These are phyloP conservation scores for Cucumis melo DNA, from an alignment of 306 rosid genomes.

Conservation along the genomic window DNA sequence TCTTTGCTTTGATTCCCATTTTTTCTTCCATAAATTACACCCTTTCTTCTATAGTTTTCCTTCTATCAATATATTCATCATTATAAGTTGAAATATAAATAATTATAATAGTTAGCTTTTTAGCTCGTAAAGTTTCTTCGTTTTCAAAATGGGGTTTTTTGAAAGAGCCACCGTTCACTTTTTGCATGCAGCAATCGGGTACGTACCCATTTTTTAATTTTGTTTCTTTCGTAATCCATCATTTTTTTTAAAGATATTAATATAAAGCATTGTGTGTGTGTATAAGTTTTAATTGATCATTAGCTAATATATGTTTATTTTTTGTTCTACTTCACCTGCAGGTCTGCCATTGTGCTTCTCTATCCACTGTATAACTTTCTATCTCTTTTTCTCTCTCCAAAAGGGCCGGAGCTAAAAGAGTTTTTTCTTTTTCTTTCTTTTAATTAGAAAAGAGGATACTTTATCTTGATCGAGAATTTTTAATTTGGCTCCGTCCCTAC, in stretches of 20 bases:
- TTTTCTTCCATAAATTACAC: not conserved
- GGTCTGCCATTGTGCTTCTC: slow-evolving; percentile 73
- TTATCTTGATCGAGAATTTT: too few species aligned
- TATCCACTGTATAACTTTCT: slow-evolving; percentile 61
- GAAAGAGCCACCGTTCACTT: not conserved
- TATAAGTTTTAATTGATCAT: not conserved
- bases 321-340: slow-evolving; percentile 12
- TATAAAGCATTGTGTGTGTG: too few species aligned
- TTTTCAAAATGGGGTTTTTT: not conserved
- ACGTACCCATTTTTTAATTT: not conserved
- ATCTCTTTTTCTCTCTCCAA: not conserved
- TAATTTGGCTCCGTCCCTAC: not conserved
- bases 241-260: not conserved
- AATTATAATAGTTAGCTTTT: not conserved
- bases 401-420: not conserved
- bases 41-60: not conserved
- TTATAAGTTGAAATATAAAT: not conserved
- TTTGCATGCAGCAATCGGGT: not conserved
- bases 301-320: not conserved
- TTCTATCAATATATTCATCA: not conserved
- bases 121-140: not conserved
- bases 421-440: too few species aligned
- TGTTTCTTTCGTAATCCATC: not conserved
- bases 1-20: not conserved
- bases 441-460: too few species aligned